Evolutionary conservation across 2,329 filamentous ascomycete species (phyloP), one percentile per base, ranked within the genome.

Genomic region (Aquanectria penicillioides): DNA sequence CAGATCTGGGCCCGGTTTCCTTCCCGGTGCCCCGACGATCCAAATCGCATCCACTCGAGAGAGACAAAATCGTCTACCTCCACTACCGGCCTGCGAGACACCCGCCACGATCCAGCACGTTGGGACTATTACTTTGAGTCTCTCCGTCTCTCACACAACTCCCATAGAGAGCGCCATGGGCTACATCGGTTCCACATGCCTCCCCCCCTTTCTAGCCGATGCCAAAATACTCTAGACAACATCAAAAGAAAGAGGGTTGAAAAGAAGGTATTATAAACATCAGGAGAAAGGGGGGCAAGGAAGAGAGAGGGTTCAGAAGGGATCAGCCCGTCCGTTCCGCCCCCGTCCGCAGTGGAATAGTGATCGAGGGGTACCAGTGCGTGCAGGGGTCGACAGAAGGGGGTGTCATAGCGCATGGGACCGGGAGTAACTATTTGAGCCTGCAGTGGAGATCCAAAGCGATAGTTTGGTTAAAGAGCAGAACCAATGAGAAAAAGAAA

Each of bases 381-480:
- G n/a, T n/a, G 38, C 29, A 33, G 38, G 23, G 40, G 31, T 29
- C 38, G 37, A 34, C n/a, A n/a, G 15, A 18, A 53, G 25, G 37
- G 22, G 23, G 38, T 37, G 40, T 31, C 40, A 54, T 29, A 37
- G 40, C 25, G 33, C 23, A 22, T 23, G 40, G 38, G 38, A 52
- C 38, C n/a, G 6, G 33, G 17, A 23, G 33, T 23, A 31, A 47
- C 18, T 33, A 13, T 54, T 33, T 46, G 41, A 46, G 31, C 50
- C 23, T 54, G 50, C 50, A 54, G 50, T 36, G 41, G 50, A 31
- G 18, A 54, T 40, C 46, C 50, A 47, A 29, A 17, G n/a, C 33
- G 34, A 12, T 22, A 15, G 20, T 33, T 9, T 13, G 13, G 34
- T 38, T 28, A 22, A 28, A 36, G 36, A 38, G 25, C 40, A 15